Evolutionary conservation across 148 eudicot genomes (phyloP), one percentile per base, ranked within the genome.

Genomic region (Polygonum maritimum): DNA sequence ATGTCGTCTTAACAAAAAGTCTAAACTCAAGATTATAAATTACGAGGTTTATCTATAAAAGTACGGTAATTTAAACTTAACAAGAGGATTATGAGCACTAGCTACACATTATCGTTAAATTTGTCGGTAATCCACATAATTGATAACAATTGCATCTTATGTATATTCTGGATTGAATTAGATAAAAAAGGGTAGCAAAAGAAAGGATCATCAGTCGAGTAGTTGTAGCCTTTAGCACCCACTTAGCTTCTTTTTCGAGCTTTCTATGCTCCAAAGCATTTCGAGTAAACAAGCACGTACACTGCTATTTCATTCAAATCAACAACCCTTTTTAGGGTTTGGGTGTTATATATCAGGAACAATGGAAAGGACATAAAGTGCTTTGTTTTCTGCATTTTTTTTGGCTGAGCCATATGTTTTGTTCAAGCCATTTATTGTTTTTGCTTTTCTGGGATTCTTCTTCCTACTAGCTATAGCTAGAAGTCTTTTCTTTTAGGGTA

Each of bases 271-370:
- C 36, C 65, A 15, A 74, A 74, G 63, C 44, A 12, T n/a, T 45
- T 51, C 19, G 75, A 78, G 49, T 71, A 48, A 73, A 26, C 39
- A 45, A 48, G 55, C 39, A 47, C 55, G 10, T 44, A 44, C 47
- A 44, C 47, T 41, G 39, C 72, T 69, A 69, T 70, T 84, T 74
- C 62, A 75, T 78, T 84, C 89, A 87, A 83, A 82, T 80, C 82
- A 83, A 79, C 49, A 38, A 67, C 82, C 62, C 2, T 75, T 77
- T 84, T 83, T 81, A 76, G 82, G 81, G 84, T 89, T 85, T 89
- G 89, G 88, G 93, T 82, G 82, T 86, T 86, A 86, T 87, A 73
- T 84, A 77, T 79, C 85, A 83, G 81, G 62, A 84, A 67, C 77
- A 48, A 80, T 60, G 78, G 81, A 78, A 79, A 75, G 82, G 86